Evolutionary conservation across 176 grass and related monocot genomes (phyloP), one percentile per base, ranked within the genome.

Genomic region (Luzula sylvatica): DNA sequence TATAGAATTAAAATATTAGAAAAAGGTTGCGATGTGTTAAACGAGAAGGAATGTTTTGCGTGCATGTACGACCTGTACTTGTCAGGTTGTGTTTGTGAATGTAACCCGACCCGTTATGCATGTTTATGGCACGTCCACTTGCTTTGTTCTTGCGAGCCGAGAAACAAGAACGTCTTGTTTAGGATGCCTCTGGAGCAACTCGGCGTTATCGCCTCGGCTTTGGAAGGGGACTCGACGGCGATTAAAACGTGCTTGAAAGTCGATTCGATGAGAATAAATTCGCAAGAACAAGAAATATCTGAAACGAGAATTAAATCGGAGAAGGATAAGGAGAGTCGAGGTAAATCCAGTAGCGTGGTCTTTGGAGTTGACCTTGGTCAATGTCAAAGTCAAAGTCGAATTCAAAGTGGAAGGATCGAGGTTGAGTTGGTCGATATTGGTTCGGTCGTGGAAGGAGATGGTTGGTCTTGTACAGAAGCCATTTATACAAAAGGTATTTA

Each of bases 51-150:
- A 55, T 96, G 92, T 48, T 96, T 86, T 78, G 78, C 32, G 24
- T 96, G 92, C 51, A 89, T 74, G 62, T 96, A 89, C 65, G 92
- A 96, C 67, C 81, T 96, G 5, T 67, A 96, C 56, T 65, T 96
- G 17, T 96, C 92, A 47, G 80, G 84, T 74, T 69, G 64, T 58
- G 67, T 58, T 25, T 96, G 92, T 68, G 68, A 79, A 44, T 96
- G 92, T 71, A 78, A 72, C 23, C 74, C 92, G 15, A 74, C 72
- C 27, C 74, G 64, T 29, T 96, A 79, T 73, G 64, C 74, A 63
- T 96, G 92, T 71, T 55, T 86, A 61, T 55, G 66, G 23, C 92
- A 96, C 78, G 42, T 77, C 70, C 69, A 75, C 26, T 55, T 71
- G 63, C 49, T 89, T 11, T 96, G 92, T 52, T 74, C 77, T 45